These are phyloP conservation scores for Groenewaldozyma auringiensis DNA, from an alignment of 1,139 yeast genomes.

Conservation along the genomic window DNA sequence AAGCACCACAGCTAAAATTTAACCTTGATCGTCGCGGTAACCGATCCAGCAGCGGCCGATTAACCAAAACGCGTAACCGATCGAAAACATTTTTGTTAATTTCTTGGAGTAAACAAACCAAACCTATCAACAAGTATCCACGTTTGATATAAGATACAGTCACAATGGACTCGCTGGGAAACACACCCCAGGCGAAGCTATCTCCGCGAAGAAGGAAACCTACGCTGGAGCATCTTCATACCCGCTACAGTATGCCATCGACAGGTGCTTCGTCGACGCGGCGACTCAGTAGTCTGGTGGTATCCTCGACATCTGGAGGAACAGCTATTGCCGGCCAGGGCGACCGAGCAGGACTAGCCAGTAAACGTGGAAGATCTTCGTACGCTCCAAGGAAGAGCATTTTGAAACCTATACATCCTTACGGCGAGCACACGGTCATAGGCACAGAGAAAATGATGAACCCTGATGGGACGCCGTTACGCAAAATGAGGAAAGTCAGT, in stretches of 20 bases:
- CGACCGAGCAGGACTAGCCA: background rate
- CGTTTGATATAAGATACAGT: too few species aligned
- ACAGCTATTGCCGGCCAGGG: constrained; percentile 1
- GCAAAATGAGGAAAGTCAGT: constrained; percentile 36
- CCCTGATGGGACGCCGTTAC: background rate
- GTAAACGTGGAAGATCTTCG: background rate
- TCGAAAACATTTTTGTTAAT: too few species aligned
- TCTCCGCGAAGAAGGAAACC: background rate
- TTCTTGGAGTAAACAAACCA: too few species aligned
- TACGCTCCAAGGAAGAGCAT: background rate
- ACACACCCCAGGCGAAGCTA: background rate
- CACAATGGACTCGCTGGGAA: background rate
- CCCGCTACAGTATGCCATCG: too few species aligned
- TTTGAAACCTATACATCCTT: constrained; percentile 1
- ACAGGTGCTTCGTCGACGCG: too few species aligned
- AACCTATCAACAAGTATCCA: too few species aligned
- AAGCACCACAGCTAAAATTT: too few species aligned
- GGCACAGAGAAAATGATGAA: constrained; percentile 18
- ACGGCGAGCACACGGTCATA: constrained; percentile 22
- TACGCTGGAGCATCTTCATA: background rate
- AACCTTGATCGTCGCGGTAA: too few species aligned
- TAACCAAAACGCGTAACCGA: background rate
- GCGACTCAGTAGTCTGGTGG: too few species aligned
- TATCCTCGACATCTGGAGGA: background rate
- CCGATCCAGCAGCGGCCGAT: too few species aligned